Evolutionary conservation across 2,329 filamentous ascomycete genomes (phyloP), one percentile per base, ranked within the genome.

Genomic region (Canariomyces notabilis): DNA sequence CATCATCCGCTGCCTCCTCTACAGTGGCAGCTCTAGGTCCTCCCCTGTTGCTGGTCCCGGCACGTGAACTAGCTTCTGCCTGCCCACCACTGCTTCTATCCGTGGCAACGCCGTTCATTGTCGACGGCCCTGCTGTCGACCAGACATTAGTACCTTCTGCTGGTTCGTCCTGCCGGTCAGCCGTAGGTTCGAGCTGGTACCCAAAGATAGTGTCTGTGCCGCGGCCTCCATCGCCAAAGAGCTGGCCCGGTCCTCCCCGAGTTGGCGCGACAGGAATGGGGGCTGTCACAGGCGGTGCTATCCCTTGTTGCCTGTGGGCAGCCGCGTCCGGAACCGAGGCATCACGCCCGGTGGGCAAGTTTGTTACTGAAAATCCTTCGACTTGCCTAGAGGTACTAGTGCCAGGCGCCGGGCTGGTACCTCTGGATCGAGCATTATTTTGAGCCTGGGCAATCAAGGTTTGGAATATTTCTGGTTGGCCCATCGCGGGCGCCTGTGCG

Each of bases 161-260:
- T 6, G 31, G n/a, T 22, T 50, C 51, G 12, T 49, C 46, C 18
- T 50, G 42, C 6, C 32, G 44, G 6, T 35, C 41, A 1, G 45
- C 56, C 40, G 16, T 34, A 6, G 9, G 36, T 1, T 43, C 43
- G 8, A 29, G 59, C 56, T 38, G 63, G 34, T 20, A 42, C 2
- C 55, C 53, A 32, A 58, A 55, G 12, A 55, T 26, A 23, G 32
- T 15, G n/a, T 38, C 42, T 11, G 59, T 57, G 32, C 58, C 45
- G n/a, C 34, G 42, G 15, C 62, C 62, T 38, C 59, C 9, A 9
- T 29, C 64, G 14, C 37, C 31, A 31, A 76, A 76, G 0, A 77
- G 61, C 55, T 76, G 75, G 14, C 72, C 67, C 2, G 71, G 61
- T 12, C 73, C 71, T 37, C 72, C 72, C 75, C 76, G 79, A 46